Evolutionary conservation across 139 green algal species (phyloP), one percentile per base, ranked within the genome.

Genomic region (Tetradesmus obliquus): DNA sequence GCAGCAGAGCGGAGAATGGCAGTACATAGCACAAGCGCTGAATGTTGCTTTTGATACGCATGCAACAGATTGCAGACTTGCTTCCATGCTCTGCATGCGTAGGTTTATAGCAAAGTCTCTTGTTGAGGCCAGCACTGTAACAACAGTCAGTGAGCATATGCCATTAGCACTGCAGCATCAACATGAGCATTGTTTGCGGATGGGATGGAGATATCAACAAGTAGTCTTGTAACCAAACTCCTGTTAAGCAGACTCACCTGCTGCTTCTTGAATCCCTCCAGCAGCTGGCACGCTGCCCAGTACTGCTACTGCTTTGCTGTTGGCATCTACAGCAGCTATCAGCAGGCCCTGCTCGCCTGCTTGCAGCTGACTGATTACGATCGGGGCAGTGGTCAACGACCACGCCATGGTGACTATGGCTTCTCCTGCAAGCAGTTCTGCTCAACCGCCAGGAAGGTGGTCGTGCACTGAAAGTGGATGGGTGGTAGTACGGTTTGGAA

Each of bases 251-350:
- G 10, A 19, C 84, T 55, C 20, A 88, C 84, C n/a, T 80, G 84
- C 84, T 53, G 84, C 51, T 53, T 79, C 84, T 6, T 55, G 12
- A 15, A 79, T 81, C 15, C 22, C 24, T 5, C 58, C 87, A 6
- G 51, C 53, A 7, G 57, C 87, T 12, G 76, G 87, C 54, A 91
- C 87, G 66, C 53, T 71, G 57, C 87, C 87, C 24, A 86, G 22
- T 5, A 91, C 72, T 57, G 76, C 55, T 24, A 86, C n/a, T 8
- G 22, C 2, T 22, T 86, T 60, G 15, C 54, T 84, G 87, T 8
- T 72, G 54, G 15, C 76, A 71, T 91, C 87, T 1, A 86, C 71
- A 8, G 76, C 74, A 54, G 24, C 76, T 10, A 91, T 22, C 87
- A 91, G 57, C 55, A 91, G 55, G 9, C 87, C 87, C 58, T 84